Percentiles rank a stretch among this genome's conserved stretches.
Evolutionary conservation across 441 rosid genomes (phyloP).

Genomic region (Erysimum cheiri): DNA sequence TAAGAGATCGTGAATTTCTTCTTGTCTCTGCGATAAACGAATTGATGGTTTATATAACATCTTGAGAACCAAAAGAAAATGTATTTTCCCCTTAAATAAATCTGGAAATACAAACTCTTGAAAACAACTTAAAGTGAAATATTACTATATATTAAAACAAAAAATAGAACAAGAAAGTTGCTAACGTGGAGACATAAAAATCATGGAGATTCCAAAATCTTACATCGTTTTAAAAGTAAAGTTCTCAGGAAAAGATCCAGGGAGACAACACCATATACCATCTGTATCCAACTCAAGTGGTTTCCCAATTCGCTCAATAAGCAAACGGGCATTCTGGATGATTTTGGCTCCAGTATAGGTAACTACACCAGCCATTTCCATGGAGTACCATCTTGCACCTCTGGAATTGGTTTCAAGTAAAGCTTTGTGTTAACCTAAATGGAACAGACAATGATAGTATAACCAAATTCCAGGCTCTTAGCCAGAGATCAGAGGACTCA

Average conservation of each 20-base stretch:
- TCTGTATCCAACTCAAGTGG: conserved; percentile 99
- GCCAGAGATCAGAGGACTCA: conserved; percentile 53
- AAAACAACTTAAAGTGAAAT: not conserved
- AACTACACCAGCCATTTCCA: conserved; percentile 99
- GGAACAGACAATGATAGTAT: conserved; percentile 21
- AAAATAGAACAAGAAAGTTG: conserved; percentile 16
- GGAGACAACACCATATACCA: conserved; percentile 99
- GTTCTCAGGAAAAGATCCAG: conserved; percentile 98
- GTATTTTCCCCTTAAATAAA: not conserved
- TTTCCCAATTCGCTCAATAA: conserved; percentile 96
- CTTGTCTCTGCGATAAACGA: conserved; percentile 66
- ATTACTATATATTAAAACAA: not conserved
- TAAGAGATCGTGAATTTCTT: conserved; percentile 93
- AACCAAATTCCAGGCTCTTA: conserved; percentile 33
- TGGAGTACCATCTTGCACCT: conserved; percentile 99
- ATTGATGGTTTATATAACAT: conserved; percentile 42
- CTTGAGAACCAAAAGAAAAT: conserved; percentile 31
- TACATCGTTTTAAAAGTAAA: conserved; percentile 94
- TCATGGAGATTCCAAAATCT: conserved; percentile 45
- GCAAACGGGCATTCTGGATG: conserved; percentile 95
- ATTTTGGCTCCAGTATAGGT: conserved; percentile 99
- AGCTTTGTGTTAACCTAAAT: conserved; percentile 42
- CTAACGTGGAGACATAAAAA: conserved; percentile 17
- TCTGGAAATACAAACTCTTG: conserved; percentile 8
- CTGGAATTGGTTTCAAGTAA: conserved; percentile 52